Evolutionary conservation across 2,329 filamentous ascomycete species (phyloP), one percentile per base, ranked within the genome.

Genomic region (Fusarium zealandicum): DNA sequence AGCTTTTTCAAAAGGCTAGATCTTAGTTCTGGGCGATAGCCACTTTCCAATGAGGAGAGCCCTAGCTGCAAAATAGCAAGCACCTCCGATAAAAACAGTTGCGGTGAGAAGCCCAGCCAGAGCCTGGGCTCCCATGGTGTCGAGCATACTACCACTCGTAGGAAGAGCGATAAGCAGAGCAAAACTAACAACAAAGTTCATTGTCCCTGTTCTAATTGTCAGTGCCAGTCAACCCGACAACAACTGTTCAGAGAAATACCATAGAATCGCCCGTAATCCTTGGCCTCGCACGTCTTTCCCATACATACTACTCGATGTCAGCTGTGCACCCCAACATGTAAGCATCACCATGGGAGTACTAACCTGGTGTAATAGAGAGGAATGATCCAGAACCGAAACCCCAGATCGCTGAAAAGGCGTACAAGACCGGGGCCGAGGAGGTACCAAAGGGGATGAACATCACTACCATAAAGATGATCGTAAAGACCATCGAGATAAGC

Each of bases 341-440:
- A 7, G 8, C 22, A 25, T 13, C 2, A 14, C 9, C 1, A 2
- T 3, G 5, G 58, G 6, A 9, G 11, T 12, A 22, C 61, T 36
- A 12, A 68, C 67, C 67, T 37, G 69, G 70, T 1, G 73, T 72
- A 2, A 79, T 69, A 0, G 75, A 76, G n/a, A 81, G 66, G 67
- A 77, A 81, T 0, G 76, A 75, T 0, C 79, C 79, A 2, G 76
- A 79, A 0, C 77, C 77, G n/a, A 81, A 78, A 0, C 79, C 79
- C 66, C 79, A 82, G 1, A 81, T 59, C 0, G 75, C 77, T 1
- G 75, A 70, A 30, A 79, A 80, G 1, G 69, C 70, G 47, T 80
- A 80, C 3, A 81, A 60, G 0, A 74, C 76, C 0, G 64, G 68
- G 4, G 75, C 67, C 13, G 70, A 69, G 0, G 66, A 72, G 1